Evolutionary conservation across 208 protist genomes (phyloP).

Genomic region (Wallacemonas sp.): DNA sequence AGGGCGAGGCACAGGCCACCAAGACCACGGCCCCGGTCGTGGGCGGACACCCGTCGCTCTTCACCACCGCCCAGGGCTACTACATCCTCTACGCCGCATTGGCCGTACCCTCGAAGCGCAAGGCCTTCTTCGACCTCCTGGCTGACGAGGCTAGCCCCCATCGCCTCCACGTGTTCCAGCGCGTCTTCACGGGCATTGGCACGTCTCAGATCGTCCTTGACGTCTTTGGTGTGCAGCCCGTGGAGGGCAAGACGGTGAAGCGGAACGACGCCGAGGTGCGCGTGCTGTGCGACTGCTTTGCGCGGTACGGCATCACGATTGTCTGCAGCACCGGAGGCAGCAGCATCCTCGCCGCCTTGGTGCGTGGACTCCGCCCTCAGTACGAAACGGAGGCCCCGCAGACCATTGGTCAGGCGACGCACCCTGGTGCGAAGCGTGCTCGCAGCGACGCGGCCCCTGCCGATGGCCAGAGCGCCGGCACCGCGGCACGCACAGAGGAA

Average conservation of each 20-base stretch:
- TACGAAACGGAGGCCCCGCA: constrained; percentile 19
- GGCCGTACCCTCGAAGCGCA: constrained; percentile 36
- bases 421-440: constrained; percentile 19
- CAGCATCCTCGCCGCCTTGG: constrained; percentile 47
- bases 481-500: constrained; percentile 13
- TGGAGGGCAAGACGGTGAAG: constrained; percentile 20
- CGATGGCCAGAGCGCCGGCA: neutral
- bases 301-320: constrained; percentile 54
- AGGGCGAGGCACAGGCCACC: constrained; percentile 16
- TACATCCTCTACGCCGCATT: constrained; percentile 50
- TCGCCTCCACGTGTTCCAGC: constrained; percentile 40
- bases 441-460: constrained; percentile 3
- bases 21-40: constrained; percentile 7
- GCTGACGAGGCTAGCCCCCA: constrained; percentile 27
- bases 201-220: constrained; percentile 56
- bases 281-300: constrained; percentile 57
- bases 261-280: constrained; percentile 54
- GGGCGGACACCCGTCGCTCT: constrained; percentile 12
- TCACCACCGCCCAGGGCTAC: constrained; percentile 50
- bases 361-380: constrained; percentile 50
- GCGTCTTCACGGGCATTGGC: constrained; percentile 57
- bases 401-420: constrained; percentile 17
- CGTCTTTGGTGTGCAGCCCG: constrained; percentile 49
- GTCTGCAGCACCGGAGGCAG: constrained; percentile 66
- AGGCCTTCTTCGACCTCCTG: constrained; percentile 58